phyloP scores from a whole-genome alignment of 148 eudicot species.

The Cornus kousa region DNA sequence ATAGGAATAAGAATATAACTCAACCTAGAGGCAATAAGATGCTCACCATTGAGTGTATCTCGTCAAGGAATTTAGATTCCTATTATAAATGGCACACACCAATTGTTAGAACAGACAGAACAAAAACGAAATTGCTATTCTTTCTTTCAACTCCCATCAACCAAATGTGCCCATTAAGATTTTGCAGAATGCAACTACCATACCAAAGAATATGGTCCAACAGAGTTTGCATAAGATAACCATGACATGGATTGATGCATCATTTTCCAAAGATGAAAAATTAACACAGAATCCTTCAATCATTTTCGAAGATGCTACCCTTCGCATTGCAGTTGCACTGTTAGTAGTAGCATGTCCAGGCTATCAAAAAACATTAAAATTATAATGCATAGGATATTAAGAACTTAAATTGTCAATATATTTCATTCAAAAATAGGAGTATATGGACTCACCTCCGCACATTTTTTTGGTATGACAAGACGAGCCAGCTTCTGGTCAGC shows the following conservation, averaged over 20 bases:
- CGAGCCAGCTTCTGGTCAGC: conserved; percentile 29
- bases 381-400: neutral
- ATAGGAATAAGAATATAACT: too few species aligned
- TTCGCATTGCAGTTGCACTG: neutral
- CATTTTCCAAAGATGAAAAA: neutral
- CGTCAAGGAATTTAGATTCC: too few species aligned
- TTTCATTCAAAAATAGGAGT: neutral
- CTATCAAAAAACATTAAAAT: neutral
- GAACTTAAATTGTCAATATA: neutral
- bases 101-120: neutral
- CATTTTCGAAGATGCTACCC: neutral
- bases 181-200: neutral
- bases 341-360: neutral
- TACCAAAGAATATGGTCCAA: neutral
- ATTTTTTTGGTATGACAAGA: conserved; percentile 32
- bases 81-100: too few species aligned
- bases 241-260: neutral
- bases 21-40: too few species aligned
- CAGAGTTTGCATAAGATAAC: neutral
- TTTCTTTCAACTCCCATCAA: neutral
- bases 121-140: neutral
- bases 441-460: conserved; percentile 33
- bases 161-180: neutral
- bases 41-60: too few species aligned
- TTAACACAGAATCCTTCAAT: neutral